These are phyloP conservation scores for Neonectria neomacrospora DNA, from an alignment of 2,329 filamentous ascomycete genomes.

Conservation along the genomic window DNA sequence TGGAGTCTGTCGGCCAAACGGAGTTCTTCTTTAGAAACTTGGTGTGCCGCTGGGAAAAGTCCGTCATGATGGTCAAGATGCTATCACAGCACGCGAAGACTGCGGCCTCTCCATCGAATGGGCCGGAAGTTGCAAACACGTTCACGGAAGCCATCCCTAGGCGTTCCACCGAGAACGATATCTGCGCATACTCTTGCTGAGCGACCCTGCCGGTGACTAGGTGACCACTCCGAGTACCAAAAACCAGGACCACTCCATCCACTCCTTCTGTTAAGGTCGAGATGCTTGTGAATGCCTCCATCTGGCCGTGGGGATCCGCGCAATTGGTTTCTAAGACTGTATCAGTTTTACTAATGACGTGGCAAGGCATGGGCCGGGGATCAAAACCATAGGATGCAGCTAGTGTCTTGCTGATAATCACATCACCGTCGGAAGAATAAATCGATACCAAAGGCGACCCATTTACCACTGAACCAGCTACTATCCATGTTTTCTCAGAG, in stretches of 20 bases:
- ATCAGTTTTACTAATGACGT: constrained; percentile 17
- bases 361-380: background rate
- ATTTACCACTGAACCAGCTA: constrained; percentile 50
- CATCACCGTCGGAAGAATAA: constrained; percentile 43
- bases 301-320: constrained; percentile 12
- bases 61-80: constrained; percentile 56
- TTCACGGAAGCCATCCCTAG: constrained; percentile 52
- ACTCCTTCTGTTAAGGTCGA: constrained; percentile 46
- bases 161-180: constrained; percentile 46
- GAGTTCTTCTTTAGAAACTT: constrained; percentile 55
- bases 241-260: constrained; percentile 49
- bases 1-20: constrained; percentile 64
- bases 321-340: constrained; percentile 3
- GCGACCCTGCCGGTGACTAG: constrained; percentile 54
- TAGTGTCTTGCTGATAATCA: constrained; percentile 32
- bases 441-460: constrained; percentile 49
- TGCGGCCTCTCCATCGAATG: constrained; percentile 41
- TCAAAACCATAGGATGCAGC: constrained; percentile 29
- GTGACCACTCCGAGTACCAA: constrained; percentile 65
- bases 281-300: constrained; percentile 61
- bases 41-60: constrained; percentile 45
- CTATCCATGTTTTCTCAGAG: constrained; percentile 42
- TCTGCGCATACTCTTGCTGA: constrained; percentile 33
- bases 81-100: constrained; percentile 63
- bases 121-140: constrained; percentile 45